phyloP scores from a whole-genome alignment of 805 yeast species.

The Geotrichum ghanense region DNA sequence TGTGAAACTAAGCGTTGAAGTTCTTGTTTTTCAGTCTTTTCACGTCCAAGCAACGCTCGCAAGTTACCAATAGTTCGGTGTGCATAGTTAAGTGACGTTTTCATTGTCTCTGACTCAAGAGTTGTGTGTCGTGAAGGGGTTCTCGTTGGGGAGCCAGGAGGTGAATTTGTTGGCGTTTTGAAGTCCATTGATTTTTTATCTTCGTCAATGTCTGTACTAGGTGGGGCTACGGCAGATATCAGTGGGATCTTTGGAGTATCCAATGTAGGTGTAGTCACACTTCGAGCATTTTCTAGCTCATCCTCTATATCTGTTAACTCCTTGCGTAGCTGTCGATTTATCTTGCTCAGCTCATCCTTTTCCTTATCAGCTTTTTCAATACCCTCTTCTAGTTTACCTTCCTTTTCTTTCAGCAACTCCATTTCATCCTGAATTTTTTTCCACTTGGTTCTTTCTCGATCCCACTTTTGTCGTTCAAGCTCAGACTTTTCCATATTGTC shows the following conservation, averaged over 20 bases:
- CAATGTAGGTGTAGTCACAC: background rate
- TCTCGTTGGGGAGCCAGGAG: conserved; percentile 25
- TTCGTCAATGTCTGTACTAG: conserved; percentile 1
- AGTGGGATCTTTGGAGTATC: background rate
- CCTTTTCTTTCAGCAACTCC: conserved; percentile 20
- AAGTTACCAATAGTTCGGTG: conserved; percentile 51
- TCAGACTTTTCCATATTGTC: background rate
- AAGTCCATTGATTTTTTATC: conserved; percentile 14
- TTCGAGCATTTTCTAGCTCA: conserved; percentile 9
- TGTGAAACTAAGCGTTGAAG: conserved; percentile 22
- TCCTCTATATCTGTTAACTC: conserved; percentile 20
- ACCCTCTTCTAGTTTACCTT: conserved; percentile 18
- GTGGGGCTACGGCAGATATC: background rate
- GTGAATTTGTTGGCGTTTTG: conserved; percentile 20
- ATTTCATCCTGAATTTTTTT: conserved; percentile 17
- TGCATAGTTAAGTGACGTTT: conserved; percentile 53
- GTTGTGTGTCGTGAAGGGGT: conserved; percentile 22
- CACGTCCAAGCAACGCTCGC: conserved; percentile 38
- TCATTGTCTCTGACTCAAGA: conserved; percentile 57
- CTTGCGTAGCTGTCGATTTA: conserved; percentile 12
- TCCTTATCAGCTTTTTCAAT: conserved; percentile 12
- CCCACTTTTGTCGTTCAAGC: background rate
- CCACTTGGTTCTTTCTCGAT: conserved; percentile 9
- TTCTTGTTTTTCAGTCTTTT: conserved; percentile 31
- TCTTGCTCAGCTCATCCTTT: conserved; percentile 16